Evolutionary conservation across 2,329 filamentous ascomycete genomes (phyloP), one percentile per base, ranked within the genome.

Genomic region (Fusarium sp.): DNA sequence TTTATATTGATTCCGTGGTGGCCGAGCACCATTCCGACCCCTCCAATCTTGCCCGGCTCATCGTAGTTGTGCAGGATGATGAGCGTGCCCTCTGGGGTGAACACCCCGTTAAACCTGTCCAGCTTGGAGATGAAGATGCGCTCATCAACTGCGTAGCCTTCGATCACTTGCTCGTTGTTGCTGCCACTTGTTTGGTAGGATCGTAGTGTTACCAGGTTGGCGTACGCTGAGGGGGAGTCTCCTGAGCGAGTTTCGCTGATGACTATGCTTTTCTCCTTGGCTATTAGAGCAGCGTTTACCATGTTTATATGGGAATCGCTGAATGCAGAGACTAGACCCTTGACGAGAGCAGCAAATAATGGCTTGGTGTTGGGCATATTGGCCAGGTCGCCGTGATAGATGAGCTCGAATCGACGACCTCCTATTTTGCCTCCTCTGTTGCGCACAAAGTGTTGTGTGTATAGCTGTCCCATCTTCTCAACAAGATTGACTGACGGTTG

Each of bases 21-120:
- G 0, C 92, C 92, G 25, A 95, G 80, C 51, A 89, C 84, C 59
- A 84, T 89, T 1, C 92, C 92, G 4, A 96, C 92, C 37, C 88
- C 88, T 3, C 92, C 92, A 75, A 96, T 95, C 82, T 94, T 94
- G 13, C 92, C 92, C 0, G 91, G 91, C 67, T 89, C 85, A 74
- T 96, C 92, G 73, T 92, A 94, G 79, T 95, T 95, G 74, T 93
- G 87, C 72, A 93, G 86, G 61, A 95, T 90, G n/a, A 94, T 82
- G 60, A 95, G 77, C 0, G 88, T 92, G 1, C 92, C 92, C 61
- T 91, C 86, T 0, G 92, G 92, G 13, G 87, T 83, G 68, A 96
- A 95, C 6, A 87, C 88, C 0, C 91, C 91, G 39, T 85, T 87
- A 80, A 95, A 96, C 2, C 89, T 85, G 72, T 89, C 92, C 10